Base-by-base conservation (phyloP, 2,329 filamentous ascomycete species). In the Sporothrix pallida region DNA sequence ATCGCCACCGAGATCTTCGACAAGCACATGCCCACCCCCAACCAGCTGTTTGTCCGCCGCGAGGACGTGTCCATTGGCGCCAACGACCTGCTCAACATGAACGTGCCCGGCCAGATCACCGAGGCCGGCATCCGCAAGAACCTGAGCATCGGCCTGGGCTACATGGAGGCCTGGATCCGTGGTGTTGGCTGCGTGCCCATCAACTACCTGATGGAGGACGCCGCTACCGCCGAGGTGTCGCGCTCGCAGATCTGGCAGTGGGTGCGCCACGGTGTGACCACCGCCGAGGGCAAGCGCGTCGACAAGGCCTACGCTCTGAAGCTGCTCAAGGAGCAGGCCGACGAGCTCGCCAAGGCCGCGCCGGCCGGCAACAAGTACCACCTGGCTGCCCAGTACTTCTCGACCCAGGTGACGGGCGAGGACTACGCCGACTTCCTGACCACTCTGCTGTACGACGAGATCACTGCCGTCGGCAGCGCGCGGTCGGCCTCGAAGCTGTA, bases 131-230 rank as follows among this genome's bases (percentile, higher is more conserved):
- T 99, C 85, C 90, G 93, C 81, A 97, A 98, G 91, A 99, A 98
- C 86, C 87, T 99, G 77, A 95, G 94, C 85, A 98, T 99, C 77
- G 96, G 95, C 54, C 89, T 99, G 6, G 92, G 93, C 70, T 99
- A 99, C 85, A 99, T 98, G 95, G 96, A 99, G 85, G 96, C 94
- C 75, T 99, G 96, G 96, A 87, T 98, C 75, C 92, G 95, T 76
- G 96, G 95, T 48, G 89, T 98, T 26, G 96, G 96, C 74, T 99
- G 96, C 79, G 95, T 98, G 71, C 96, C 96, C 68, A 75, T 76
- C 74, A 76, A 77, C 62, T 74, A 50, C 71, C 75, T 80, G 75
- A 87, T 86, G 86, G 96, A 99, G 86, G 96, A 98, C 79, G 96
- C 96, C 20, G 96, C 96, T 31, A 99, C 96, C 0, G 96, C 96